Base-by-base conservation (phyloP, 2,329 filamentous ascomycete genomes). In the Trichoderma sp. region DNA sequence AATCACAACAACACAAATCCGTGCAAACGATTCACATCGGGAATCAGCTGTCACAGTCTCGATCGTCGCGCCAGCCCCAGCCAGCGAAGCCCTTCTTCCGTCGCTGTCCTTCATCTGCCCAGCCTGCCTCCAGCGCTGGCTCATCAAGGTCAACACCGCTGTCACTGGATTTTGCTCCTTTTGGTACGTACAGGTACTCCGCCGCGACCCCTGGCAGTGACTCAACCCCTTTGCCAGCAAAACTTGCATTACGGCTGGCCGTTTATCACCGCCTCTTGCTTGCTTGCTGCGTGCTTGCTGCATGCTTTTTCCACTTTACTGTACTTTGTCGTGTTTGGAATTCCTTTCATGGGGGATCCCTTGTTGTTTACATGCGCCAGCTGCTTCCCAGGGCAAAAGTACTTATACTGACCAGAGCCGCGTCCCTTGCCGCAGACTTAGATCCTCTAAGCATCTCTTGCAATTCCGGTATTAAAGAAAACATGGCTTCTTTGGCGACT, bases 401-500 rank as follows among this genome's bases (percentile, higher is more conserved):
- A 69, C 59, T 65, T 64, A 56, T 70, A 55, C 69, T 70, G 65
- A 60, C 71, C 43, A 43, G 24, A 43, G 62, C 40, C 55, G 47
- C 59, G 35, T 47, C 55, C 49, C 55, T 67, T 56, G 58, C 43
- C 59, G 61, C 74, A 85, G 82, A 82, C 76, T 69, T 47, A 75
- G 40, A 43, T 78, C 78, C 81, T 81, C 80, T 21, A 85, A 86
- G 82, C 82, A 79, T 77, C 31, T 77, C 31, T 56, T 72, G 72
- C 76, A 74, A 78, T 52, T 76, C 71, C 76, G 78, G 81, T 79
- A 83, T 83, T 31, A 11, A 29, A 63, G 29, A 24, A 40, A 64
- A 83, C 78, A 89, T 89, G 87, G 88, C 88, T 85, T 85, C 83
- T 80, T 86, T 88, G 88, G 85, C 86, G 86, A 83, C 87, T 83